Conservation (phyloP, 495 filamentous ascomycete genomes). For the Daldinia bambusicola region DNA sequence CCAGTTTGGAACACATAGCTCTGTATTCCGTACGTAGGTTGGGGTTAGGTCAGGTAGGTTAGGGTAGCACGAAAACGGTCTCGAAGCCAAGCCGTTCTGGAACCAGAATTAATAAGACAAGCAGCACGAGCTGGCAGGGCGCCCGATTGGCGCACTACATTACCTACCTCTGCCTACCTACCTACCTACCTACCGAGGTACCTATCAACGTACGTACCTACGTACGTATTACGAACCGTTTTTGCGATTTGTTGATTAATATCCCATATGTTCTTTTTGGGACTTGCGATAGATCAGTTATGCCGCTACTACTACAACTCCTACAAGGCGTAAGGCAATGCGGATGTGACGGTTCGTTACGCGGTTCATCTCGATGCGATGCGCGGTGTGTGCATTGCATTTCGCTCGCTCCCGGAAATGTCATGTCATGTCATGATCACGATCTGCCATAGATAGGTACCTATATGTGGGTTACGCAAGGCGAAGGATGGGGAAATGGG, state of each 20-base stretch:
- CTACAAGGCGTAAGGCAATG: not conserved
- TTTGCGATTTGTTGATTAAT: too few relatives aligned
- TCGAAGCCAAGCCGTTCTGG: slow-evolving; percentile 13
- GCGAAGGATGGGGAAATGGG: not conserved
- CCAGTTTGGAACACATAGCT: too few relatives aligned
- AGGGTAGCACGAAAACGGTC: slow-evolving; percentile 16
- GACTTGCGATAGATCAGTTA: not conserved
- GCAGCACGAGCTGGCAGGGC: not conserved
- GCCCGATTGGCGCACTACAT: slow-evolving; percentile 28
- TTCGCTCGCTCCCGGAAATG: not conserved
- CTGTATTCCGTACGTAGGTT: too few relatives aligned
- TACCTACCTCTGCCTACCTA: too few relatives aligned
- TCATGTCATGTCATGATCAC: not conserved
- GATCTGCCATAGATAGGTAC: not conserved
- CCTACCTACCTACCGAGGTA: too few relatives aligned
- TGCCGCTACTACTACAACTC: not conserved
- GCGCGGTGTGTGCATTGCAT: not conserved
- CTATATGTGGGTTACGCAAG: not conserved
- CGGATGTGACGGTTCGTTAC: slow-evolving; percentile 2
- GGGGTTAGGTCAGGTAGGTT: too few relatives aligned
- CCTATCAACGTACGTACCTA: too few relatives aligned
- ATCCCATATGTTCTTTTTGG: too few relatives aligned
- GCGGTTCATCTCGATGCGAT: slow-evolving; percentile 3
- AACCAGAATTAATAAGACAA: not conserved
- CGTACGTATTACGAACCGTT: not conserved